A percentile compares a stretch with the other conserved stretches of the same genome.
phyloP scores from a whole-genome alignment of 768 basidiomycete species.

The Exidia glandulosa region DNA sequence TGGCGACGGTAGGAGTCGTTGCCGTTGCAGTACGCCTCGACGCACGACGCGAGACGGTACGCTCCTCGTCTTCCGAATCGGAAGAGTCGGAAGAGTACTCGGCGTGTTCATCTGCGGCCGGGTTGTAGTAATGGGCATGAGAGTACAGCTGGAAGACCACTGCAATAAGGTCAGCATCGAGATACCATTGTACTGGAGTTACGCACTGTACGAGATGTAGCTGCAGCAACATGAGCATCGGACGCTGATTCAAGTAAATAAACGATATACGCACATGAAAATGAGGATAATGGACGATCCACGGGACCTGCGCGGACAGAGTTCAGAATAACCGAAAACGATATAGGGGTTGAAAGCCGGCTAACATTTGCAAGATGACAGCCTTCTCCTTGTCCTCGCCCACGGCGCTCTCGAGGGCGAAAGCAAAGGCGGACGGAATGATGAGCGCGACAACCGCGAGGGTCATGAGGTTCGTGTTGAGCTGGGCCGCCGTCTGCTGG shows the following conservation, averaged over 20 bases:
- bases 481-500: slow-evolving; percentile 37
- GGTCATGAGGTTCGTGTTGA: slow-evolving; percentile 23
- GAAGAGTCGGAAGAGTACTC: slow-evolving; percentile 16
- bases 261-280: no score
- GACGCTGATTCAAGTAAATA: no score
- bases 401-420: slow-evolving; percentile 16
- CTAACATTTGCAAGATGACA: slow-evolving; percentile 27
- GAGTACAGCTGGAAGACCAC: slow-evolving; percentile 41
- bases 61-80: no score
- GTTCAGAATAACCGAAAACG: slow-evolving; percentile 27
- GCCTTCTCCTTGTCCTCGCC: slow-evolving; percentile 15
- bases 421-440: slow-evolving; percentile 26
- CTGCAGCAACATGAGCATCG: no score
- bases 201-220: slow-evolving; percentile 17
- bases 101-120: slow-evolving; percentile 13
- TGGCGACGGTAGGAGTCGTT: no score
- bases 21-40: no score
- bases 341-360: slow-evolving; percentile 27
- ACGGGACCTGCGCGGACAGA: slow-evolving; percentile 38
- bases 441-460: slow-evolving; percentile 26
- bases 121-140: slow-evolving; percentile 31
- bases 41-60: no score
- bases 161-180: no score
- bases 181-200: no score
- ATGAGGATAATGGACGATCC: slow-evolving; percentile 38